Percentiles rank a stretch among this genome's conserved stretches.
phyloP scores from a whole-genome alignment of 306 rosid species.

The Coriaria nepalensis region DNA sequence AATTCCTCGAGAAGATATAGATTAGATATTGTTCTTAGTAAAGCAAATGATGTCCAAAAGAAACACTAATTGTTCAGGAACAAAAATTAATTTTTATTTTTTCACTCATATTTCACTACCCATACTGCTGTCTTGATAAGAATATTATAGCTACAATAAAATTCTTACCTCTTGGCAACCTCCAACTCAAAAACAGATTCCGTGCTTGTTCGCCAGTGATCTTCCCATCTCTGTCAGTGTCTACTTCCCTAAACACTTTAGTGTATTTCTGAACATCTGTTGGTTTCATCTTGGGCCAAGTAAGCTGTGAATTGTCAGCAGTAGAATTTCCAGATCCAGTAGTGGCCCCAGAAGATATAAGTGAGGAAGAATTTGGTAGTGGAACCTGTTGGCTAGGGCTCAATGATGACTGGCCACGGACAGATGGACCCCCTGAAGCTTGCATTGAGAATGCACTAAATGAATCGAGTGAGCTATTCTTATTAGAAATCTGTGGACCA shows the following conservation, averaged over 20 bases:
- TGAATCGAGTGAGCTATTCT: constrained; percentile 47
- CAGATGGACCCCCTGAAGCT: constrained; percentile 38
- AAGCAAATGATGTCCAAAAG: too few species aligned
- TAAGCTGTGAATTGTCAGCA: constrained; percentile 39
- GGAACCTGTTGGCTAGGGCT: constrained; percentile 42
- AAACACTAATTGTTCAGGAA: too few species aligned
- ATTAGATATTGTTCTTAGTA: too few species aligned
- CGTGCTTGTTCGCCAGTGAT: constrained; percentile 95
- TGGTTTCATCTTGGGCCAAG: constrained; percentile 98
- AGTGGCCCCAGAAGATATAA: constrained; percentile 38
- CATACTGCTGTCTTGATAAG: too few species aligned
- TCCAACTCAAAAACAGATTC: constrained; percentile 88
- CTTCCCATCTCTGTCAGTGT: constrained; percentile 85
- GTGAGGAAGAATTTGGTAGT: constrained; percentile 41
- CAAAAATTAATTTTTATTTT: too few species aligned
- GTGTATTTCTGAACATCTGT: constrained; percentile 81
- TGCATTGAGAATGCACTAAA: constrained; percentile 47
- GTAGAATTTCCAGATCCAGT: constrained; percentile 42
- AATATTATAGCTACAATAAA: background rate
- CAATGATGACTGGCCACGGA: constrained; percentile 32
- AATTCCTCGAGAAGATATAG: too few species aligned
- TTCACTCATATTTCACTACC: too few species aligned
- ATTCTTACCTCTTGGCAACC: constrained; percentile 79
- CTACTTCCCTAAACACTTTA: constrained; percentile 85
- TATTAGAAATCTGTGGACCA: constrained; percentile 40